Evolutionary conservation across 495 filamentous ascomycete species (phyloP).

Genomic region (Evansstolkia leycettana): DNA sequence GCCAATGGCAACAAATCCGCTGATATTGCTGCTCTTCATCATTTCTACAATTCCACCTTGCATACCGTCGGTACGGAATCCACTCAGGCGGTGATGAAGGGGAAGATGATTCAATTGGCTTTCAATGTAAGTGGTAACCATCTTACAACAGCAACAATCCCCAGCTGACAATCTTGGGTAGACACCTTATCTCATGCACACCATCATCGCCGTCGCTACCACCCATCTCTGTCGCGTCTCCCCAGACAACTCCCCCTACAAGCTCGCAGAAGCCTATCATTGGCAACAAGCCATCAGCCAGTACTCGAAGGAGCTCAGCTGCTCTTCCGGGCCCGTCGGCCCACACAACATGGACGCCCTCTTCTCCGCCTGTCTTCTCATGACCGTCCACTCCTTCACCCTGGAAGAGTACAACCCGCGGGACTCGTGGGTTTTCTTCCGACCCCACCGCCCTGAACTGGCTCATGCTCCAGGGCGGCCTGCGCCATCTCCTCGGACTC

Average conservation of each 20-base stretch:
- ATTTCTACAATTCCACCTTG: conserved; percentile 20
- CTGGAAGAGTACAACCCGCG: conserved; percentile 23
- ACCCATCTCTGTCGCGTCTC: conserved; percentile 25
- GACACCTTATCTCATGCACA: conserved; percentile 37
- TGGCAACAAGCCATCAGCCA: conserved; percentile 29
- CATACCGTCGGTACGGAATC: conserved; percentile 10
- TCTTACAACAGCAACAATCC: background rate
- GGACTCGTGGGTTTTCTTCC: conserved; percentile 30
- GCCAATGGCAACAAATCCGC: conserved; percentile 1
- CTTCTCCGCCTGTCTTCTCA: conserved; percentile 28
- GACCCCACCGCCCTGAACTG: conserved; percentile 26
- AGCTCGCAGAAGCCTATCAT: conserved; percentile 29
- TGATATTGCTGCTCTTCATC: conserved; percentile 18
- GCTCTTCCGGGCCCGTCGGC: conserved; percentile 15
- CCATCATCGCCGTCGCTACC: conserved; percentile 26
- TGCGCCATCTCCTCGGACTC: conserved; percentile 24
- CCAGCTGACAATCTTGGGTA: conserved; percentile 9
- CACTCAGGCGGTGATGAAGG: conserved; percentile 15
- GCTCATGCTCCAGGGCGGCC: conserved; percentile 28
- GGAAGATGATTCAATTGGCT: conserved; percentile 24
- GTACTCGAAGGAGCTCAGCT: conserved; percentile 20
- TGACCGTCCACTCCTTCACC: conserved; percentile 27
- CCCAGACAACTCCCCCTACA: conserved; percentile 15
- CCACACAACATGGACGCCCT: conserved; percentile 30
- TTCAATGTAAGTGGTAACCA: conserved; percentile 18